Conservation (phyloP, 306 rosid genomes). For the Dalbergia oliveri region DNA sequence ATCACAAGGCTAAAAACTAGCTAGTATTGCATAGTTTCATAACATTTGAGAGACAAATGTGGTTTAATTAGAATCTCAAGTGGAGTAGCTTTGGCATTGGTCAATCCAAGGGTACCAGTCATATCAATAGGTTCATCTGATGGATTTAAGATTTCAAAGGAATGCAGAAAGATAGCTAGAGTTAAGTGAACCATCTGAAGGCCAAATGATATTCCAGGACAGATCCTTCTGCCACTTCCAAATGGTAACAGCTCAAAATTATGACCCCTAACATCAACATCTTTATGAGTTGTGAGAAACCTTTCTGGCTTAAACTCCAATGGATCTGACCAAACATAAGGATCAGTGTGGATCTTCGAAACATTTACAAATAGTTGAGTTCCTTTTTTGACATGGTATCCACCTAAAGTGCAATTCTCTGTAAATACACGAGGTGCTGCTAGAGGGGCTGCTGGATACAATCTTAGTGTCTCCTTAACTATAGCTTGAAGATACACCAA, state of each 20-base stretch:
- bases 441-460: constrained; percentile 3
- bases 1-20: too few relatives aligned
- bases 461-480: constrained; percentile 11
- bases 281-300: constrained; percentile 11
- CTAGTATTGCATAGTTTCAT: not conserved
- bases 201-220: constrained; percentile 1
- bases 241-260: constrained; percentile 8
- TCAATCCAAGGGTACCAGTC: constrained; percentile 16
- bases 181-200: not conserved
- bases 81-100: constrained; percentile 15
- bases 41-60: not conserved
- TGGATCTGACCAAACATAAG: not conserved
- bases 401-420: not conserved
- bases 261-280: constrained; percentile 19
- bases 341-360: constrained; percentile 20
- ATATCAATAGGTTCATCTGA: constrained; percentile 9
- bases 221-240: constrained; percentile 3
- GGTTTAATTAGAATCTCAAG: constrained; percentile 18
- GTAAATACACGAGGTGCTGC: constrained; percentile 21
- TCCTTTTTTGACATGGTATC: constrained; percentile 2
- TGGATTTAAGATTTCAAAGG: constrained; percentile 3
- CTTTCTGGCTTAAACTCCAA: constrained; percentile 3
- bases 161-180: constrained; percentile 3
- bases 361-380: not conserved
- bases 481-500: constrained; percentile 9